Percentiles rank a stretch among this genome's conserved stretches.
These are phyloP conservation scores for Juncus inflexus DNA, from an alignment of 176 grass and related monocot species.

Conservation along the genomic window DNA sequence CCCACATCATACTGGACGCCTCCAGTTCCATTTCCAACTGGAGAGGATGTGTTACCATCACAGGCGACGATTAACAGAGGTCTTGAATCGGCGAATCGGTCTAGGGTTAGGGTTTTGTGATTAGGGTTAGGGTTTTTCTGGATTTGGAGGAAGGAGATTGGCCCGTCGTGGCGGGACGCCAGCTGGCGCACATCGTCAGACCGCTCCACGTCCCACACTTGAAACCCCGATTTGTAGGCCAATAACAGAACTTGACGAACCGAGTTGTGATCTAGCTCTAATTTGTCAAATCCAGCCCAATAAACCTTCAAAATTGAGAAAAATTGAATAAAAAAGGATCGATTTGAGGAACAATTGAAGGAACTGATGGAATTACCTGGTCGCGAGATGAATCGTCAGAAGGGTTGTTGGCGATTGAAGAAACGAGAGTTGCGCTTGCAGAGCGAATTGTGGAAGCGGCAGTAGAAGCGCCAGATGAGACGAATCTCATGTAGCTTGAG, in stretches of 20 bases:
- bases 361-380: slow-evolving; percentile 40
- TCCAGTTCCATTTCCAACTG: slow-evolving; percentile 50
- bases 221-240: slow-evolving; percentile 81
- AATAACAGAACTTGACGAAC: slow-evolving; percentile 61
- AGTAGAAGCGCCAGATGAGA: slow-evolving; percentile 89
- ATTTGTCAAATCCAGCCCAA: slow-evolving; percentile 94
- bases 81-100: slow-evolving; percentile 62
- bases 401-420: slow-evolving; percentile 57
- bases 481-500: slow-evolving; percentile 74
- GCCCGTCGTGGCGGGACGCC: slow-evolving; percentile 63
- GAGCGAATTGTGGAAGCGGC: slow-evolving; percentile 67
- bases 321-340: not conserved
- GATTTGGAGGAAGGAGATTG: slow-evolving; percentile 82
- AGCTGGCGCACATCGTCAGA: slow-evolving; percentile 85
- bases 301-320: slow-evolving; percentile 47
- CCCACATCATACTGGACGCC: slow-evolving; percentile 39
- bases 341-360: not conserved
- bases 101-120: slow-evolving; percentile 34
- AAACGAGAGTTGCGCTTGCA: slow-evolving; percentile 56
- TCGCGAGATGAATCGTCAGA: slow-evolving; percentile 50
- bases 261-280: slow-evolving; percentile 48
- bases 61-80: slow-evolving; percentile 69
- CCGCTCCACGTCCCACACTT: slow-evolving; percentile 97
- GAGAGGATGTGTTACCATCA: slow-evolving; percentile 34
- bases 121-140: slow-evolving; percentile 81